These are phyloP conservation scores for Psilocybe sp. DNA, from an alignment of 768 basidiomycete species.

Conservation along the genomic window DNA sequence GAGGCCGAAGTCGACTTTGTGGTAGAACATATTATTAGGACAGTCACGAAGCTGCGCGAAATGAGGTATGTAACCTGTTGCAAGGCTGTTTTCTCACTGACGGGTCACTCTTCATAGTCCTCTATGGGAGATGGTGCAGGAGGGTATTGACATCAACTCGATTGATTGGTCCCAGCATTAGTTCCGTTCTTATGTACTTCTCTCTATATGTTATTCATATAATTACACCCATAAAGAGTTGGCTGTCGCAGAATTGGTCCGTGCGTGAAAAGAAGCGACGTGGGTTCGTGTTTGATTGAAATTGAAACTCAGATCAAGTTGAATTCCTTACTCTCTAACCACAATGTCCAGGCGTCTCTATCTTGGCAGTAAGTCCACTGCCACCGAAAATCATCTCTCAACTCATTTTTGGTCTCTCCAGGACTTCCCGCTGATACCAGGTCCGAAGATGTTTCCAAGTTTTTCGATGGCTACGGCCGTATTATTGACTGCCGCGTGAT, in stretches of 20 bases:
- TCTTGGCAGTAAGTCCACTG: conserved; percentile 64
- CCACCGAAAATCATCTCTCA: not conserved
- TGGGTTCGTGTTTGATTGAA: conserved; percentile 20
- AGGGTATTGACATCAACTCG: conserved; percentile 92
- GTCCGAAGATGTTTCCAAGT: conserved; percentile 79
- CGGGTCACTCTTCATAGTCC: conserved; percentile 49
- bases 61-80: conserved; percentile 64
- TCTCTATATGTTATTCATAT: conserved; percentile 11
- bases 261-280: conserved; percentile 33
- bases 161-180: conserved; percentile 95
- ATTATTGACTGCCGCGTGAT: conserved; percentile 92
- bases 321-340: conserved; percentile 32
- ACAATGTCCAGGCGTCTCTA: conserved; percentile 84
- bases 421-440: conserved; percentile 84
- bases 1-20: conserved; percentile 97
- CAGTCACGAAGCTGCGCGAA: conserved; percentile 87
- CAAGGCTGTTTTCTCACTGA: not conserved
- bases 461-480: conserved; percentile 88
- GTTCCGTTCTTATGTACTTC: conserved; percentile 19
- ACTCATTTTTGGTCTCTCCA: conserved; percentile 22
- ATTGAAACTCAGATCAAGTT: conserved; percentile 45
- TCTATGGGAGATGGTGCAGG: conserved; percentile 99
- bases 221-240: conserved; percentile 8
- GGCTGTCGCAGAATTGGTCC: conserved; percentile 29
- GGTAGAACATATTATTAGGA: conserved; percentile 77